Base-by-base conservation (phyloP, 129 eudicot genomes). In the Kitagawia praeruptora region DNA sequence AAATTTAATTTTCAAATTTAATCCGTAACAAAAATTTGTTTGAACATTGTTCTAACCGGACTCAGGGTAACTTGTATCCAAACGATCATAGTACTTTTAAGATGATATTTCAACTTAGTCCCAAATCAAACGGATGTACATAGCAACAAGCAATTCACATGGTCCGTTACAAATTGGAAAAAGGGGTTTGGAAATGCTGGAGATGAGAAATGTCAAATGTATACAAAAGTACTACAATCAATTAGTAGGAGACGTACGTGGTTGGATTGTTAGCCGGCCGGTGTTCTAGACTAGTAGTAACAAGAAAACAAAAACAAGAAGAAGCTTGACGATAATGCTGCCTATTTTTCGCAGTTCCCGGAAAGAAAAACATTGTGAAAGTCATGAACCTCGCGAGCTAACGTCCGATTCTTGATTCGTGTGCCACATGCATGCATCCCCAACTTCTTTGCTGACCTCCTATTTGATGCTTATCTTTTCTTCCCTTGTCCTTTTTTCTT, bases 391-490 rank as follows among this genome's bases (percentile, higher is more conserved):
- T 23, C 67, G 67, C 67, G 67, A n/a, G 67, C 67, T 58, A 58
- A 58, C 67, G 67, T 58, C 31, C 34, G 27, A 58, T 58, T 58
- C 67, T 58, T 8, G 31, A 58, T 58, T 9, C n/a, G 67, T 58
- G 67, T 58, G 67, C 67, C 67, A 56, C 66, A 58, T 58, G 67
- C 67, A 58, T 58, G 67, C 67, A 58, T n/a, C 47, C 15, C 67
- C 14, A 58, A n/a, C 34, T 58, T n/a, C 27, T 58, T 19, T 58
- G 69, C 14, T 61, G 15, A 61, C 69, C 12, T 6, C 0, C 69
- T 61, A 0, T 61, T 25, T 23, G 6, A 51, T 51, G 58, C n/a
- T 51, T 51, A 51, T 51, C 58, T 51, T 51, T 49, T 51, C n/a
- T 51, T 5, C 15, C 58, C 58, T 51, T 18, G 21, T 18, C 49